These are phyloP conservation scores for Papiliotrema nemorosa DNA, from an alignment of 1,284 basidiomycete genomes.

Conservation along the genomic window DNA sequence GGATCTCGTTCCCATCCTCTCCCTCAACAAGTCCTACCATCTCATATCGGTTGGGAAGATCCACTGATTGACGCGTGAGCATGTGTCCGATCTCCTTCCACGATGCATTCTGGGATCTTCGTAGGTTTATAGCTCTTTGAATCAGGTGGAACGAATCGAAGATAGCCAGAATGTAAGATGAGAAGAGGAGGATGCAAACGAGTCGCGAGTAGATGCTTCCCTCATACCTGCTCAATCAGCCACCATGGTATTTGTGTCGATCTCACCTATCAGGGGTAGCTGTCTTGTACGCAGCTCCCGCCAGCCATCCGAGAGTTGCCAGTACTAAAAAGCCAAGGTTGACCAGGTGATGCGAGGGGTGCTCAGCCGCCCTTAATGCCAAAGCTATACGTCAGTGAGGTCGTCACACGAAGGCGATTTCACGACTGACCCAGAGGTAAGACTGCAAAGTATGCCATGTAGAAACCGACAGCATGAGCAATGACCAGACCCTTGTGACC, in stretches of 20 bases:
- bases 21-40: constrained; percentile 32
- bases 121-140: constrained; percentile 22
- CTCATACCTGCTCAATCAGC: constrained; percentile 33
- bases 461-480: constrained; percentile 30
- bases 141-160: constrained; percentile 39
- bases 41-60: constrained; percentile 23
- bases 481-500: constrained; percentile 33
- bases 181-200: constrained; percentile 34
- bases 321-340: constrained; percentile 29
- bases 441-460: constrained; percentile 35
- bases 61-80: constrained; percentile 14
- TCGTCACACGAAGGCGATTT: neutral
- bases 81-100: constrained; percentile 30
- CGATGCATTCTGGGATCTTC: constrained; percentile 17
- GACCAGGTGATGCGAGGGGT: constrained; percentile 36
- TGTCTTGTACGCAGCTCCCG: constrained; percentile 36
- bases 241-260: neutral
- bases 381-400: constrained; percentile 20
- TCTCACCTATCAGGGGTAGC: constrained; percentile 39
- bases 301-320: constrained; percentile 37
- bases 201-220: constrained; percentile 33
- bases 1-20: constrained; percentile 11
- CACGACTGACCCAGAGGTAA: constrained; percentile 40
- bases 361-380: constrained; percentile 35
- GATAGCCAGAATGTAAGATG: constrained; percentile 29